A percentile compares a stretch with the other conserved stretches of the same genome.
phyloP scores from a whole-genome alignment of 352 stramenopile genomes.

The Pythium periplocum region DNA sequence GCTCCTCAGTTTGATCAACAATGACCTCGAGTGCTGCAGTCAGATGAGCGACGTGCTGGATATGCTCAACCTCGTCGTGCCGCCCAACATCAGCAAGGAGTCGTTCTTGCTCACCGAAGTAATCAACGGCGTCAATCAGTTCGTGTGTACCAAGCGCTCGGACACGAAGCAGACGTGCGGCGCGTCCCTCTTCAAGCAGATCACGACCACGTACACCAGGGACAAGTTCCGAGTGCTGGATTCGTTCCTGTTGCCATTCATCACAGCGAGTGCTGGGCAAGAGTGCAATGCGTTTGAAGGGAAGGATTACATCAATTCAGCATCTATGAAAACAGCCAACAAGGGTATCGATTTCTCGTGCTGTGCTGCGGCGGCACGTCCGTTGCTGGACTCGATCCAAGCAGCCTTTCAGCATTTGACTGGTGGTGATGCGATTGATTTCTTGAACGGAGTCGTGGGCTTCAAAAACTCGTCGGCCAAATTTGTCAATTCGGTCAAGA shows the following conservation, averaged over 20 bases:
- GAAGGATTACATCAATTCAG: constrained; percentile 26
- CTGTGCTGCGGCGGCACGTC: constrained; percentile 32
- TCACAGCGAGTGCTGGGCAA: constrained; percentile 24
- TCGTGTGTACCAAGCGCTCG: constrained; percentile 29
- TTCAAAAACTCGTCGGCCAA: constrained; percentile 19
- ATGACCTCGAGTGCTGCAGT: constrained; percentile 35
- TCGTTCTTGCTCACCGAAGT: constrained; percentile 37
- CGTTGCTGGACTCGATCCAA: constrained; percentile 34
- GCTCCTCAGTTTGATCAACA: constrained; percentile 26
- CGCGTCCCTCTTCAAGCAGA: constrained; percentile 26
- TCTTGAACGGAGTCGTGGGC: constrained; percentile 38
- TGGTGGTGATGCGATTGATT: constrained; percentile 23
- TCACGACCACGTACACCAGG: constrained; percentile 27
- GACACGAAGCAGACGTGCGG: constrained; percentile 22
- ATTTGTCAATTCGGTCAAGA: constrained; percentile 29
- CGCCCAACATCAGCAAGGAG: constrained; percentile 24
- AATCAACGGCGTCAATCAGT: constrained; percentile 33
- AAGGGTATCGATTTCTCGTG: constrained; percentile 33
- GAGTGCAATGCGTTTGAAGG: constrained; percentile 30
- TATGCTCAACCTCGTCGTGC: constrained; percentile 31
- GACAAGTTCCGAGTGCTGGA: constrained; percentile 30
- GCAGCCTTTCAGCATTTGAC: constrained; percentile 27
- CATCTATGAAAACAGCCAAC: constrained; percentile 20
- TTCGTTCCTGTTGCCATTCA: constrained; percentile 35
- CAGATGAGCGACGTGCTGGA: constrained; percentile 37